phyloP scores from a whole-genome alignment of 225 moss, liverwort and hornwort species.

The Polytrichum commune region DNA sequence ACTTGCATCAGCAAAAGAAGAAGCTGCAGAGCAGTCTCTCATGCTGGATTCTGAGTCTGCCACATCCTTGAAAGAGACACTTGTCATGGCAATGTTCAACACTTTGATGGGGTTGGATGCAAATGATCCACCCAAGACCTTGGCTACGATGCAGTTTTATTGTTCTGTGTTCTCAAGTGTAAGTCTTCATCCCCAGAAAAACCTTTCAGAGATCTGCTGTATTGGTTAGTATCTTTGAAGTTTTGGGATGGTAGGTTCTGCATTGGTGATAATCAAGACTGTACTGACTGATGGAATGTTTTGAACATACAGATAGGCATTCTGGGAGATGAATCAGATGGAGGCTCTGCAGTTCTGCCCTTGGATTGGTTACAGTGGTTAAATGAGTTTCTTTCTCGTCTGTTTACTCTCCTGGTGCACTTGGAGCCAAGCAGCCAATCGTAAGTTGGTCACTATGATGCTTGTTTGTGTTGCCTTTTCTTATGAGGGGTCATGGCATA shows the following conservation, averaged over 20 bases:
- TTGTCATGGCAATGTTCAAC: constrained; percentile 96
- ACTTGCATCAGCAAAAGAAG: constrained; percentile 83
- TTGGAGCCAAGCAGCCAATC: constrained; percentile 92
- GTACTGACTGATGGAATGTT: not conserved
- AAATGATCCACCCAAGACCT: constrained; percentile 97
- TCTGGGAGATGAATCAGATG: constrained; percentile 87
- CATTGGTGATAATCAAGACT: too few relatives aligned
- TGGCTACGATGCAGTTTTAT: constrained; percentile 96
- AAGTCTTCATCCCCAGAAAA: constrained; percentile 21
- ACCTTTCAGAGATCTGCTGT: not conserved
- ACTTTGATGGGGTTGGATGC: constrained; percentile 98
- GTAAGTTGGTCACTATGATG: constrained; percentile 64
- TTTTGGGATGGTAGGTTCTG: not conserved
- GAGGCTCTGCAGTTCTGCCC: constrained; percentile 76
- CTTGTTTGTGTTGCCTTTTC: not conserved
- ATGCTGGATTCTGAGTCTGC: constrained; percentile 64
- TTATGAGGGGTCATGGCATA: too few relatives aligned
- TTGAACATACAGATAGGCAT: constrained; percentile 68
- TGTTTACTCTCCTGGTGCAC: constrained; percentile 84
- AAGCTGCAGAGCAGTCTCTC: constrained; percentile 43
- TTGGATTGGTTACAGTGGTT: constrained; percentile 99
- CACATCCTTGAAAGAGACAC: constrained; percentile 74
- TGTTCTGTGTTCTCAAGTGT: constrained; percentile 93
- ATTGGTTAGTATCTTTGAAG: not conserved
- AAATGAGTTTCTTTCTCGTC: constrained; percentile 95